Evolutionary conservation across 352 stramenopile genomes (phyloP).

Genomic region (Phytophthora lateralis): DNA sequence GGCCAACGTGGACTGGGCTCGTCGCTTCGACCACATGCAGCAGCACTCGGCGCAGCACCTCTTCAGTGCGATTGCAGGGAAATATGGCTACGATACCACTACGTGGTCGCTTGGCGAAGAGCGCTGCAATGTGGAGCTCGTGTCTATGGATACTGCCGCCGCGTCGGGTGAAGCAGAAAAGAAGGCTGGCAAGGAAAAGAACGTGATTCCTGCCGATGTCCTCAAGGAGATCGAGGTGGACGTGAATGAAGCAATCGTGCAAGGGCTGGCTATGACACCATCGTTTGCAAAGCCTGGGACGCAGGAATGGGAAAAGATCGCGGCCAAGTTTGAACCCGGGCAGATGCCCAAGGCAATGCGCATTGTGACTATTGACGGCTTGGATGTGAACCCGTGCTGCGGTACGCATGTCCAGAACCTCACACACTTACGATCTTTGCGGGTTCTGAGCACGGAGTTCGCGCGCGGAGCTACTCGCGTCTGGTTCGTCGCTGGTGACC

Average conservation of each 20-base stretch:
- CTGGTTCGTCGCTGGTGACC: slow-evolving; percentile 86
- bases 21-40: slow-evolving; percentile 89
- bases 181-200: slow-evolving; percentile 45
- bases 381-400: slow-evolving; percentile 90
- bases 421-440: slow-evolving; percentile 73
- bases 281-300: slow-evolving; percentile 61
- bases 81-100: slow-evolving; percentile 72
- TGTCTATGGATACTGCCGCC: slow-evolving; percentile 36
- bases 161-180: slow-evolving; percentile 16
- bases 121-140: slow-evolving; percentile 81
- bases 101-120: slow-evolving; percentile 81
- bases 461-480: slow-evolving; percentile 68
- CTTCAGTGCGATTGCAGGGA: slow-evolving; percentile 83
- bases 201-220: slow-evolving; percentile 39
- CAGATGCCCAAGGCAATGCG: slow-evolving; percentile 74
- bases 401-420: slow-evolving; percentile 86
- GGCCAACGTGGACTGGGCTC: slow-evolving; percentile 71
- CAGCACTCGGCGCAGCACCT: slow-evolving; percentile 91
- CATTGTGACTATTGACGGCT: slow-evolving; percentile 80
- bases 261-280: slow-evolving; percentile 58
- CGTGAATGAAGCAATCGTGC: slow-evolving; percentile 80
- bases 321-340: slow-evolving; percentile 58
- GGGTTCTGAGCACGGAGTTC: slow-evolving; percentile 77
- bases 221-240: slow-evolving; percentile 67
- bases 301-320: slow-evolving; percentile 60